Evolutionary conservation across 1,284 basidiomycete genomes (phyloP), one percentile per base, ranked within the genome.

Genomic region (Taiwanofungus camphoratus): DNA sequence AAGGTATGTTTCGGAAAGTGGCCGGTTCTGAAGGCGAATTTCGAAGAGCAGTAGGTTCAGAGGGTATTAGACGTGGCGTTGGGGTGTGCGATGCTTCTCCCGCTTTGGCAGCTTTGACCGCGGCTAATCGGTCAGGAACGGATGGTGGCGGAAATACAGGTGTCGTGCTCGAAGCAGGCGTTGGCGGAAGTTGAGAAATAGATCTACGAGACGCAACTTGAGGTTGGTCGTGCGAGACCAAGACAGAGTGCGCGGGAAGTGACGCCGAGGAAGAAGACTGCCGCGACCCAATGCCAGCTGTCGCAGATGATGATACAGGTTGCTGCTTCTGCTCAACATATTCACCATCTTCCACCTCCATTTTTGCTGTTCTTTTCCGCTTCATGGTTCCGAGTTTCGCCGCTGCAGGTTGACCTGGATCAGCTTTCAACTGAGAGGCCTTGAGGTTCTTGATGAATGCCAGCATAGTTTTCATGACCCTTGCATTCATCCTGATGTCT

Each of bases 401-500:
- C 29, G 48, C 42, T 22, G 50, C 41, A 41, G 45, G 44, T 40
- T 45, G 22, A 13, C 35, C 44, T 24, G 32, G 32, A 15, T 51
- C 46, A 1, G 50, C 38, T 23, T 42, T 48, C 24, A 60, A 30
- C 19, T 49, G 35, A 12, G 51, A 51, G 13, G 45, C 33, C 39
- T 54, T 52, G 11, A 56, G 37, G 11, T 48, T 46, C 34, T 49
- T 51, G 42, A 62, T 42, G 47, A 59, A 61, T 7, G 40, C 18
- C 18, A 56, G 31, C 24, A 59, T 48, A 7, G 45, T 29, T 37
- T 53, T 57, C 46, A 57, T 46, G 21, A 54, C 52, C 20, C 55
- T 45, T 3, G 23, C 36, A 39, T 61, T 61, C 45, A 51, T 48
- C 11, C 59, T 49, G 24, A 62, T 53, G 37, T 62, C 60, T 36